Evolutionary conservation across 352 stramenopile genomes (phyloP).

Genomic region (Phytopythium kandeliae): DNA sequence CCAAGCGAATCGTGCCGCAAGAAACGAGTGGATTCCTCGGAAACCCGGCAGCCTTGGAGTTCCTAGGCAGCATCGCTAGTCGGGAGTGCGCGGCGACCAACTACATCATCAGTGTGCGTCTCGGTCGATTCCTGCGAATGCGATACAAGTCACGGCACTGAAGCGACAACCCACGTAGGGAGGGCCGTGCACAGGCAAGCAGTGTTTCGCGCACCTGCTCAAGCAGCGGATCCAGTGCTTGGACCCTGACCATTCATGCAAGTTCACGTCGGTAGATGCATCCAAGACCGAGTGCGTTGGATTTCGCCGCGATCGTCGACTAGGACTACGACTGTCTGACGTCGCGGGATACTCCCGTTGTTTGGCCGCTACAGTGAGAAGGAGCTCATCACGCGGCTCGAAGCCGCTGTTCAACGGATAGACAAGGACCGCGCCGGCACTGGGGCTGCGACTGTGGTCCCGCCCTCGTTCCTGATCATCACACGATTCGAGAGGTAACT

Average conservation of each 20-base stretch:
- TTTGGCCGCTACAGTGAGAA: slow-evolving; percentile 21
- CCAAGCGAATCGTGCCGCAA: slow-evolving; percentile 30
- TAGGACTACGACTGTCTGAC: too few relatives aligned
- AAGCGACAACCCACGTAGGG: slow-evolving; percentile 22
- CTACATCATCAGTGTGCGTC: slow-evolving; percentile 59
- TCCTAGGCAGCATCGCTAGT: slow-evolving; percentile 24
- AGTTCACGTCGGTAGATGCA: slow-evolving; percentile 24
- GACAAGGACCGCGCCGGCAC: slow-evolving; percentile 14
- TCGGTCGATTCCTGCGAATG: too few relatives aligned
- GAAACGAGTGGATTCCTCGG: slow-evolving; percentile 37
- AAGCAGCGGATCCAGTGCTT: slow-evolving; percentile 16
- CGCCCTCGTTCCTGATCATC: slow-evolving; percentile 36
- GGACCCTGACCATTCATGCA: slow-evolving; percentile 13
- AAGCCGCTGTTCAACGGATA: slow-evolving; percentile 16
- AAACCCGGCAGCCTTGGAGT: slow-evolving; percentile 31
- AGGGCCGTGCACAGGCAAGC: slow-evolving; percentile 39
- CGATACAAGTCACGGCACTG: too few relatives aligned
- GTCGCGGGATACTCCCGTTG: not conserved
- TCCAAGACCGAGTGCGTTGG: slow-evolving; percentile 13
- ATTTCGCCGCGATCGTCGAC: too few relatives aligned
- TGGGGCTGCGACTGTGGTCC: not conserved
- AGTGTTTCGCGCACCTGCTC: slow-evolving; percentile 40
- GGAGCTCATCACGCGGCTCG: slow-evolving; percentile 31
- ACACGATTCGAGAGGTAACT: slow-evolving; percentile 62
- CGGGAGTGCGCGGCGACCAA: slow-evolving; percentile 20